Conservation (phyloP, 1,284 basidiomycete genomes). For the Megacollybia platyphylla region DNA sequence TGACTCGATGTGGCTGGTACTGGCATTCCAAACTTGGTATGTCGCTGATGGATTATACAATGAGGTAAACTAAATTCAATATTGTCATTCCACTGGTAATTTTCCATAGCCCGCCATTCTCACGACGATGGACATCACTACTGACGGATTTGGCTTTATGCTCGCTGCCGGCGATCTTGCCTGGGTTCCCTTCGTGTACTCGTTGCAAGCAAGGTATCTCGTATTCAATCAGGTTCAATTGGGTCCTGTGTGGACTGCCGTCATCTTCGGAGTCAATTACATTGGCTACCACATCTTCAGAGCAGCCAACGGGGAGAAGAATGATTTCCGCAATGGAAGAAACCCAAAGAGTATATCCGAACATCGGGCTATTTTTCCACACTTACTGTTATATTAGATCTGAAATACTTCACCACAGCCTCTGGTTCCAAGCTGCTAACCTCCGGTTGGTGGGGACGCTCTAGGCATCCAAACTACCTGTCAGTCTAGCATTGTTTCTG, state of each 20-base stretch:
- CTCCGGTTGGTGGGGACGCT: constrained; percentile 96
- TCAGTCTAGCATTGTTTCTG: constrained; percentile 21
- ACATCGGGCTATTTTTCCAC: constrained; percentile 1
- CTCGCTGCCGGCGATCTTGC: constrained; percentile 86
- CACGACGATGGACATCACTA: constrained; percentile 96
- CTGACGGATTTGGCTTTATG: constrained; percentile 99
- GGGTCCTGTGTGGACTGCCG: constrained; percentile 46
- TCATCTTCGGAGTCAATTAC: constrained; percentile 58
- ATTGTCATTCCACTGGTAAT: not conserved
- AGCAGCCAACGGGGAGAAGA: constrained; percentile 85
- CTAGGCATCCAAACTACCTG: constrained; percentile 91
- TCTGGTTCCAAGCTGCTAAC: constrained; percentile 86
- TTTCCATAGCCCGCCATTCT: constrained; percentile 62
- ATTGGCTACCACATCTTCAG: constrained; percentile 92
- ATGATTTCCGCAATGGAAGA: constrained; percentile 84
- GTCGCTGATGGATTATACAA: constrained; percentile 81
- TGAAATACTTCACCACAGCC: constrained; percentile 76
- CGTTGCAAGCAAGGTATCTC: constrained; percentile 88
- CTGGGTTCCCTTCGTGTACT: constrained; percentile 95
- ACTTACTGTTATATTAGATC: constrained; percentile 29
- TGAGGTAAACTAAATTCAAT: constrained; percentile 44
- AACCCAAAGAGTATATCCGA: constrained; percentile 76
- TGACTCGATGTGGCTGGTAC: constrained; percentile 87
- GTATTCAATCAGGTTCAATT: constrained; percentile 81
- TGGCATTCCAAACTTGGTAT: constrained; percentile 83